Evolutionary conservation across 2,329 filamentous ascomycete genomes (phyloP), one percentile per base, ranked within the genome.

Genomic region (Fusarium proliferatum): DNA sequence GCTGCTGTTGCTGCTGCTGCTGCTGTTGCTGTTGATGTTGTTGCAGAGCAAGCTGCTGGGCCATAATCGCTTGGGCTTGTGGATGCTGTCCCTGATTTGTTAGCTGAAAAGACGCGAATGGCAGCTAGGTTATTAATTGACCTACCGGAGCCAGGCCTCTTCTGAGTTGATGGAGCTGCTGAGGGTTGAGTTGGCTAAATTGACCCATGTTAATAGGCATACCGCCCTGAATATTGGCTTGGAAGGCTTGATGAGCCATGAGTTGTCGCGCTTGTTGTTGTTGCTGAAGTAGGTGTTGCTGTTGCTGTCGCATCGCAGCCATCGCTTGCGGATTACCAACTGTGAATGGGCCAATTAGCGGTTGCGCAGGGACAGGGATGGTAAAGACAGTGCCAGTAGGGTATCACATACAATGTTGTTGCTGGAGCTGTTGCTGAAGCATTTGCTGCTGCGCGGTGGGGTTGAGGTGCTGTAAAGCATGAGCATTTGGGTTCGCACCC

Each of bases 391-490:
- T 34, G 51, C 48, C 36, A 72, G 57, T 43, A 39, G 43, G 28
- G 33, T 42, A 23, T 60, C 51, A 78, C 79, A 46, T 79, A 83
- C 82, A 83, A 71, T 83, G 80, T 21, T 77, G 76, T 45, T 82
- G 80, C 58, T 81, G 74, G 42, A 83, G 82, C 58, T 86, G 85
- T 69, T 89, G 88, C 64, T 89, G 89, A 68, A 90, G 87, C 79
- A 91, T 84, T 73, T 90, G 88, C 67, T 85, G 84, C 77, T 88
- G 86, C 59, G 84, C 86, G 43, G 92, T 86, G 46, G 92, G 91
- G 78, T 87, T 93, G 61, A 95, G 81, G 79, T 95, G 93, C 79
- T 92, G 91, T 77, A 95, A 83, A 23, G 91, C 91, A 82, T 94
- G 92, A 67, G 89, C 88, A 82, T 90, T 92, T 66, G 89, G 89